Percentiles rank a stretch among this genome's conserved stretches.
These are phyloP conservation scores for Wickerhamomyces sydowiorum DNA, from an alignment of 805 yeast species.

Conservation along the genomic window DNA sequence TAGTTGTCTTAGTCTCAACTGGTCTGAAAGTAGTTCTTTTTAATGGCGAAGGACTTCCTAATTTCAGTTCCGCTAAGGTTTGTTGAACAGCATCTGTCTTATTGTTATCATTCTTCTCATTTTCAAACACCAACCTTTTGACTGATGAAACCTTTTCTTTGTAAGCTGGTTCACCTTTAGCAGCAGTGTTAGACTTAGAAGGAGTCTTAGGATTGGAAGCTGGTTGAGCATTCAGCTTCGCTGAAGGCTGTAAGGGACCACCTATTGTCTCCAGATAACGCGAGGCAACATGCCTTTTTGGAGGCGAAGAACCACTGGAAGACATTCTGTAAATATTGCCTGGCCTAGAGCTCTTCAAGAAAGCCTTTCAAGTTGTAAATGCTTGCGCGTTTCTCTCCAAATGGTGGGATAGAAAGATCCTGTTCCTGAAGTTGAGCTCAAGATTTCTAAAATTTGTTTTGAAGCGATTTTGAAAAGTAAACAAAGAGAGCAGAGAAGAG, in stretches of 20 bases:
- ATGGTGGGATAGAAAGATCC: no score
- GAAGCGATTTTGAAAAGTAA: not conserved
- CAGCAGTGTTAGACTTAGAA: not conserved
- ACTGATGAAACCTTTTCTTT: constrained; percentile 1
- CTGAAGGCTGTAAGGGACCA: constrained; percentile 17
- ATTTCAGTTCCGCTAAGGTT: constrained; percentile 16
- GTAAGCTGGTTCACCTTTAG: not conserved
- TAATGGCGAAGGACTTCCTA: constrained; percentile 22
- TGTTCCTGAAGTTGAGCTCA: no score
- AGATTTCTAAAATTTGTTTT: no score
- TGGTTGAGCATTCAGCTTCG: constrained; percentile 7
- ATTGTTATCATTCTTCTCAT: not conserved
- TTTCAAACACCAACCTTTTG: not conserved
- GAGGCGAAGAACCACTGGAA: not conserved
- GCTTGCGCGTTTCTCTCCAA: no score
- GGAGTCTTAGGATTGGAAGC: not conserved
- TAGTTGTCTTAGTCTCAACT: not conserved
- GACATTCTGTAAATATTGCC: not conserved
- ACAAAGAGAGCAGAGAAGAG: not conserved
- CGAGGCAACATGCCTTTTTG: constrained; percentile 18
- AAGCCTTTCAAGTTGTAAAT: no score
- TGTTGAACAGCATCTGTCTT: constrained; percentile 10
- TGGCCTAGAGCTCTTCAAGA: no score
- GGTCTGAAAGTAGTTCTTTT: constrained; percentile 10
- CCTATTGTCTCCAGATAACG: constrained; percentile 19